Base-by-base conservation (phyloP, 164 flowering plant species). In the Chloranthus sessilifolius region DNA sequence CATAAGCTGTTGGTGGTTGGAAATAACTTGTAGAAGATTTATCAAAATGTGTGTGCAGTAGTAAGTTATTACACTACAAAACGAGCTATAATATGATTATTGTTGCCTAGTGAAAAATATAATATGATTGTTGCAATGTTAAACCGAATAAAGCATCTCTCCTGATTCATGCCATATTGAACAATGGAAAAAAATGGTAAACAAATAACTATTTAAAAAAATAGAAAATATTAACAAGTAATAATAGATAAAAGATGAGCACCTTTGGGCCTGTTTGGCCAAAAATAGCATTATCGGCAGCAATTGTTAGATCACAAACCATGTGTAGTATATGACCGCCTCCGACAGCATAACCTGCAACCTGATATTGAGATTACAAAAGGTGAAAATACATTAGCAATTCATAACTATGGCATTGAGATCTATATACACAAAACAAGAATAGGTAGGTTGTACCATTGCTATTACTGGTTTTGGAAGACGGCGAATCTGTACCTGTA, bases 211-310 rank as follows among this genome's bases (percentile, higher is more conserved):
- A n/a, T n/a, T n/a, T n/a, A n/a, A n/a, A n/a, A n/a, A n/a, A n/a
- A n/a, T 44, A 26, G 27, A 21, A 9, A n/a, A 8, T 27, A 26
- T 5, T 24, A 30, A 31, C 19, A 48, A 4, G 40, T 24, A 30
- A 31, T 19, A 48, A 4, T 35, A 9, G 29, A 19, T 22, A 29
- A 23, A 37, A 11, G 38, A 49, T 5, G 31, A 63, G 65, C 22
- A 90, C 98, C 96, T 91, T 91, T 22, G 98, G 96, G 31, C 98
- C 95, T 17, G 94, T 85, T 60, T 88, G 96, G 12, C 96, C 95
- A 62, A 88, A 91, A 52, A 83, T 57, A 23, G 95, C 90, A 78
- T 83, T 88, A 43, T 85, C 95, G 23, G 95, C 96, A 21, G 98
- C 95, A 62, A 91, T 88, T 43, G 98, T 91, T 43, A 91, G 68